Evolutionary conservation across 768 basidiomycete species (phyloP), one percentile per base, ranked within the genome.

Genomic region (Kwoniella mangroviensis): DNA sequence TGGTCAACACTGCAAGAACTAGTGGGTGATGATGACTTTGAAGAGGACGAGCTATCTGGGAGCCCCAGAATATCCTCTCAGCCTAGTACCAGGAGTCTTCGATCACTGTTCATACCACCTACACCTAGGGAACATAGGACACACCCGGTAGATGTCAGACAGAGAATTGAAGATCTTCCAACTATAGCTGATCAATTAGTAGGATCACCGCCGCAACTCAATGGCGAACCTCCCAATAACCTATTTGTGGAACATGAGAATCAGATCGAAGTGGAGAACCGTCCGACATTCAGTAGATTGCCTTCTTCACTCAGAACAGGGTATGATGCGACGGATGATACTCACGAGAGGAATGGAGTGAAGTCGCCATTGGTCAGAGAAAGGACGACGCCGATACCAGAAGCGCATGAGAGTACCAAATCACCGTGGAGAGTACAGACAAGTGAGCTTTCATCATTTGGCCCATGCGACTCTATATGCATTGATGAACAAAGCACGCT

Each of bases 1-100:
- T 77, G 76, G 76, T 61, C 65, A 13, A 28, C 67, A 2, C 62
- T 77, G 19, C 63, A 71, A 41, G 76, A 77, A 19, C 26, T 74
- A 51, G 60, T 69, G 0, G 73, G 63, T 2, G 73, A 68, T 1
- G 67, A 62, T 21, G 71, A 67, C 10, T 41, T 58, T 5, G 67
- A 62, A 12, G 61, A 58, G 15, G 60, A 67, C 19, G 21, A 52
- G 34, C 61, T 22, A 58, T 0, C 57, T 10, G 57, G 53, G 9
- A 45, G 45, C 22, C 4, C 24, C n/a, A 28, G 57, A 5, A 24
- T 42, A 24, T 40, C 57, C 15, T 42, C 41, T 9, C 58, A 41
- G 22, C 66, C 58, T 7, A 59, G 66, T 54, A 24, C 66, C 12
- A 53, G 67, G 26, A 68, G 60, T 62, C 52, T 68, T 11, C 26